Percentiles rank a stretch among this genome's conserved stretches.
Conservation (phyloP, 2,329 filamentous ascomycete species). For the Lojkania enalia region DNA sequence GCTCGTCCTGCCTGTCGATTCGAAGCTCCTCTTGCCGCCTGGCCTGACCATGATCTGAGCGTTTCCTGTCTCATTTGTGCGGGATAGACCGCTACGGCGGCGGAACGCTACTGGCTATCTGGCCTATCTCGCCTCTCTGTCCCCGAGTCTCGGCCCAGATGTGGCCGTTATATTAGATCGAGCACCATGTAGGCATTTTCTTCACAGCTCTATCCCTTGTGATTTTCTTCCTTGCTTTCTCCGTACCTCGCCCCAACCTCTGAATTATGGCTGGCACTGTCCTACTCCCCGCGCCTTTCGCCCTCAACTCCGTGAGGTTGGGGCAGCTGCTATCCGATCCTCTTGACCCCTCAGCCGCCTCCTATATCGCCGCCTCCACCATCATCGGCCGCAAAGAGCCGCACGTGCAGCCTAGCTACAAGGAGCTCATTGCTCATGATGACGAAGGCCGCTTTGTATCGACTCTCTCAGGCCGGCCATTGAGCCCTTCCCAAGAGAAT, state of each 20-base stretch:
- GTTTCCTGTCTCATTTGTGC: neutral
- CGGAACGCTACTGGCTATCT: slow-evolving; percentile 4
- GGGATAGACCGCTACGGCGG: slow-evolving; percentile 5
- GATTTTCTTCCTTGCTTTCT: slow-evolving; percentile 3
- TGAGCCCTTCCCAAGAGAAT: slow-evolving; percentile 12
- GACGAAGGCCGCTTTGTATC: slow-evolving; percentile 24
- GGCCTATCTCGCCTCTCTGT: neutral
- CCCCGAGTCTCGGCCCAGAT: slow-evolving; percentile 6
- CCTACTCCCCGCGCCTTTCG: slow-evolving; percentile 28
- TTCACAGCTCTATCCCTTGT: slow-evolving; percentile 3
- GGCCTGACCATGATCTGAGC: slow-evolving; percentile 15
- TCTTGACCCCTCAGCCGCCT: slow-evolving; percentile 20
- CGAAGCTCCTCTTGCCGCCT: slow-evolving; percentile 1
- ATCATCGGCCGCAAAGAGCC: slow-evolving; percentile 8
- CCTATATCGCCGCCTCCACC: slow-evolving; percentile 17
- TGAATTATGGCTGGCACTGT: slow-evolving; percentile 25
- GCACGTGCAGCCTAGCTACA: slow-evolving; percentile 15
- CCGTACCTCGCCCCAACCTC: slow-evolving; percentile 5
- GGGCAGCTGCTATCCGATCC: slow-evolving; percentile 37
- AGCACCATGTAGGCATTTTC: too few species aligned
- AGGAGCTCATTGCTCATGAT: slow-evolving; percentile 23
- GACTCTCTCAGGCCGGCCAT: slow-evolving; percentile 13
- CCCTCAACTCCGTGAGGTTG: slow-evolving; percentile 23
- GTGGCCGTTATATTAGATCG: too few species aligned
- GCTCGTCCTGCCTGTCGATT: slow-evolving; percentile 1